Base-by-base conservation (phyloP, 169 alveolate species). In the Eimeria brunetti region DNA sequence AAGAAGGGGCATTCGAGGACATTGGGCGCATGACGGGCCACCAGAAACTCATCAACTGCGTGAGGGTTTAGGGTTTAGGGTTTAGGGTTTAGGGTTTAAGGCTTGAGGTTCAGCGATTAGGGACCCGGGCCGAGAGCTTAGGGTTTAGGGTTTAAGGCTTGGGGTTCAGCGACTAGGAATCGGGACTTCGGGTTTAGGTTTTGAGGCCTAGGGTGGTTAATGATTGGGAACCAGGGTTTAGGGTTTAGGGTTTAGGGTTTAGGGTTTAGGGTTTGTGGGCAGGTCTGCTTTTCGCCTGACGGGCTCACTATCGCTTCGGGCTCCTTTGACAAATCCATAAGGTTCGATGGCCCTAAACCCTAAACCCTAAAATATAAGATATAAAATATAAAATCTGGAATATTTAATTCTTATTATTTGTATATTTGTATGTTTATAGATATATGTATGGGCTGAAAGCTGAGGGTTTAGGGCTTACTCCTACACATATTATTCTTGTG, bases 221-320 rank as follows among this genome's bases (percentile, higher is more conserved):
- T 56, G 9, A 12, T 12, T n/a, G n/a, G n/a, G n/a, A n/a, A n/a
- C n/a, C n/a, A n/a, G n/a, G n/a, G n/a, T n/a, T n/a, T n/a, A n/a
- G 64, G 64, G 64, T 56, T 56, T 56, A 56, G 64, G 64, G 64
- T 56, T 56, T 56, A 56, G n/a, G 44, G 78, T 67, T 67, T 30
- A 33, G 27, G 89, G 36, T 27, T 24, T 80, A 67, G 67, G 49
- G 20, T 24, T 5, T 80, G 33, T 36, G 64, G 83, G 30, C 75
- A 96, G 92, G 97, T 95, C 7, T 97, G 98, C 86, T 99, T 99
- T 96, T 99, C 99, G 24, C 99, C 99, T 1, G 99, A 99, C 95
- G 99, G 99, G 6, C 98, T 99, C 38, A 98, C 97, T 96, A 98
- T 99, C 88, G 99, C 99, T 27, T 98, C 99, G 53, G 99, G 99